These are phyloP conservation scores for Silene uniflora DNA, from an alignment of 148 eudicot species.

Conservation along the genomic window DNA sequence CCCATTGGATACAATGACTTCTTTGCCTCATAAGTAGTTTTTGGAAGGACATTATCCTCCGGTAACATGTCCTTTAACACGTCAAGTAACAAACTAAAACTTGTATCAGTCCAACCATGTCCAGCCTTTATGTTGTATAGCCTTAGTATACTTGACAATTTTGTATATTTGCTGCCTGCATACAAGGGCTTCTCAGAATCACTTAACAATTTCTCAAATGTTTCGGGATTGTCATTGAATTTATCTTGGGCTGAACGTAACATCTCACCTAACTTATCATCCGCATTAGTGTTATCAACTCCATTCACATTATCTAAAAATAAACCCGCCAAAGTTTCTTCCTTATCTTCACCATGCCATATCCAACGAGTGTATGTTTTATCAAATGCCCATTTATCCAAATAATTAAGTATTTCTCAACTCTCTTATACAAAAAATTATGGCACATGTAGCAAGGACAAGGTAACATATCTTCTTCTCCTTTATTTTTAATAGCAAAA, in stretches of 20 bases:
- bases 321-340: no score
- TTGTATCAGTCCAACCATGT: background rate
- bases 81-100: background rate
- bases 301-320: no score
- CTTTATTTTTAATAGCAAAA: background rate
- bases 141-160: background rate
- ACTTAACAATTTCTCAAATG: background rate
- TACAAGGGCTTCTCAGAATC: slow-evolving; percentile 8
- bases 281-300: background rate
- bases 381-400: slow-evolving; percentile 8
- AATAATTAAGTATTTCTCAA: background rate
- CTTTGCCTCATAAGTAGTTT: slow-evolving; percentile 7
- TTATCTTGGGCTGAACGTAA: background rate
- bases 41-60: background rate
- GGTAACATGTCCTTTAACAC: background rate
- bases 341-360: slow-evolving; percentile 1
- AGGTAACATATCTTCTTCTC: background rate
- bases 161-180: background rate
- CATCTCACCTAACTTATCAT: background rate
- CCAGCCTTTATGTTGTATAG: background rate
- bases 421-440: background rate
- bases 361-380: background rate
- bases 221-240: background rate
- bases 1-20: background rate
- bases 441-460: slow-evolving; percentile 6